These are phyloP conservation scores for Polyrhizophydium stewartii DNA, from an alignment of 371 early-diverging fungal genomes.

Conservation along the genomic window DNA sequence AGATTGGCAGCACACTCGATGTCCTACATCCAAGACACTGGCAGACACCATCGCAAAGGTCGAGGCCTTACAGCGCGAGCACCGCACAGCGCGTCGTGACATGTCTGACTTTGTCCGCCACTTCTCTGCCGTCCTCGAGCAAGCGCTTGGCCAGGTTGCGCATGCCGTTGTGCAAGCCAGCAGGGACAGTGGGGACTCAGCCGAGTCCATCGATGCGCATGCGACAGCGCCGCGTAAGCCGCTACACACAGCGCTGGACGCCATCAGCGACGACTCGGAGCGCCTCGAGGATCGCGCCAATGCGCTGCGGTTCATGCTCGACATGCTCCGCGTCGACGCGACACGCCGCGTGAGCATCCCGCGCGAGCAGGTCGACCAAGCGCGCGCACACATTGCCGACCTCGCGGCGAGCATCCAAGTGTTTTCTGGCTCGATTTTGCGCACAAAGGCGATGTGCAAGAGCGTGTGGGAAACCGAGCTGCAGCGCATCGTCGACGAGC, in stretches of 20 bases:
- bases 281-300: constrained; percentile 4
- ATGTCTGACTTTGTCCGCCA: no score
- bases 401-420: background rate
- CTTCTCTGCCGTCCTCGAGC: no score
- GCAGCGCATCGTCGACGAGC: constrained; percentile 22
- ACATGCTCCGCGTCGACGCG: constrained; percentile 7
- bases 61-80: no score
- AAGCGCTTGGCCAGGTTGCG: no score
- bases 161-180: no score
- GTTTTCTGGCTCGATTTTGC: background rate
- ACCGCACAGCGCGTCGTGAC: no score
- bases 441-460: constrained; percentile 15
- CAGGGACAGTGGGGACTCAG: no score
- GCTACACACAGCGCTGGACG: background rate
- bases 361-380: background rate
- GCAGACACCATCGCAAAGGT: no score
- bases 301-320: constrained; percentile 1
- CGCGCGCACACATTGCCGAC: background rate
- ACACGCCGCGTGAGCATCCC: background rate
- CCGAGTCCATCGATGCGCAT: background rate
- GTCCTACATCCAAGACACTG: no score
- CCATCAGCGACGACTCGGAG: background rate
- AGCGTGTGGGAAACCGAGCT: constrained; percentile 24
- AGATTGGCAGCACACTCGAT: no score
- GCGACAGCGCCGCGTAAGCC: background rate